Evolutionary conservation across 2,329 filamentous ascomycete genomes (phyloP).

Genomic region (Fusarium illudens): DNA sequence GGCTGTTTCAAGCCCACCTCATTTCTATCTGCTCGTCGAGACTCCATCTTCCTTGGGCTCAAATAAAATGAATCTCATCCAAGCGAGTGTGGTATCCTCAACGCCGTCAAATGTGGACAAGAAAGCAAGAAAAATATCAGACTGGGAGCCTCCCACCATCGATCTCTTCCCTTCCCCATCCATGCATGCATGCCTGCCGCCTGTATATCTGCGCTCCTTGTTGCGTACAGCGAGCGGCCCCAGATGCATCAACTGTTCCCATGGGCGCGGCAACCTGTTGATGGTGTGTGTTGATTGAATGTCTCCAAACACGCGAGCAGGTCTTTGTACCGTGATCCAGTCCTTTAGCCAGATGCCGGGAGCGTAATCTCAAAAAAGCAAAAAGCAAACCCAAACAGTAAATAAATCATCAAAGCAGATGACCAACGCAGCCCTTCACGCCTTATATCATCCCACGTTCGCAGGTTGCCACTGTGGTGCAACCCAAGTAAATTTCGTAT

Average conservation of each 20-base stretch:
- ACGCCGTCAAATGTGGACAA: conserved; percentile 36
- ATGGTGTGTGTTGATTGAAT: conserved; percentile 1
- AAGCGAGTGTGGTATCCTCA: conserved; percentile 43
- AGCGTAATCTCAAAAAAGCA: conserved; percentile 26
- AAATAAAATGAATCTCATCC: conserved; percentile 2
- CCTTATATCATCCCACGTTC: conserved; percentile 42
- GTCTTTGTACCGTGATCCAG: conserved; percentile 32
- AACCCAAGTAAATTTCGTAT: conserved; percentile 41
- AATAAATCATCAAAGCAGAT: conserved; percentile 23
- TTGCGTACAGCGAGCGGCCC: conserved; percentile 36
- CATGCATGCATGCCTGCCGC: conserved; percentile 36
- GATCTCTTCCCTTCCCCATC: conserved; percentile 35
- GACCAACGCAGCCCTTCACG: conserved; percentile 29
- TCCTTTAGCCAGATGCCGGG: conserved; percentile 29
- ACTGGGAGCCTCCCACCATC: conserved; percentile 26
- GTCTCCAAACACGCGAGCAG: conserved; percentile 29
- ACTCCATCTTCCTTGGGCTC: conserved; percentile 11
- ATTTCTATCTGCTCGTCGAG: conserved; percentile 30
- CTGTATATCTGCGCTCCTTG: conserved; percentile 33
- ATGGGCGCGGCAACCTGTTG: conserved; percentile 17
- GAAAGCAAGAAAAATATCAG: conserved; percentile 15
- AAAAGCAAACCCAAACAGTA: conserved; percentile 7
- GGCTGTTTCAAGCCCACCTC: conserved; percentile 22
- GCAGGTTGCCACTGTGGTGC: conserved; percentile 35
- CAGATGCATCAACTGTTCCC: conserved; percentile 13